phyloP scores from a whole-genome alignment of 1,139 yeast genomes.

The Hansenula lynferdii region DNA sequence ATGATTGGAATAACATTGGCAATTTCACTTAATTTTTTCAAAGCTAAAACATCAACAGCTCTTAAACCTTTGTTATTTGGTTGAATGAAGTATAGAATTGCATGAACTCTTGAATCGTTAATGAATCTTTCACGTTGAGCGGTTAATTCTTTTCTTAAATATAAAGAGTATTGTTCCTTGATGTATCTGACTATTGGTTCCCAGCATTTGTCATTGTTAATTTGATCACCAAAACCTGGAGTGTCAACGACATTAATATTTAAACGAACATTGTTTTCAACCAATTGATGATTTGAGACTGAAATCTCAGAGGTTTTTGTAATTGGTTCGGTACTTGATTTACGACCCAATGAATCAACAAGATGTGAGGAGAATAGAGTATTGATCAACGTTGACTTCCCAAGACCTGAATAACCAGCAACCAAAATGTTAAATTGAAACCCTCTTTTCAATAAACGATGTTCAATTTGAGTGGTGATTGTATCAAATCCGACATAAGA shows the following conservation, averaged over 20 bases:
- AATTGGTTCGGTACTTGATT: conserved; percentile 51
- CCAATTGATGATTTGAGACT: conserved; percentile 60
- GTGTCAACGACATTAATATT: conserved; percentile 89
- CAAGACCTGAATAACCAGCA: conserved; percentile 93
- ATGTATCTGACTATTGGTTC: conserved; percentile 94
- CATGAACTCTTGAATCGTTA: conserved; percentile 91
- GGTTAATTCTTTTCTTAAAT: conserved; percentile 90
- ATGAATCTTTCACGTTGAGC: conserved; percentile 88
- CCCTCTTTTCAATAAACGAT: conserved; percentile 85
- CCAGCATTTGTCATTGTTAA: conserved; percentile 95
- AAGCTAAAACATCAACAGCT: conserved; percentile 76
- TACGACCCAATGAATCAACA: conserved; percentile 70
- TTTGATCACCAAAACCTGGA: conserved; percentile 97
- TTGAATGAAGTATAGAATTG: conserved; percentile 84
- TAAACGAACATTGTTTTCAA: conserved; percentile 85
- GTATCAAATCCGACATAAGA: conserved; percentile 93
- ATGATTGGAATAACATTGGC: conserved; percentile 94
- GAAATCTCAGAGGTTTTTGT: conserved; percentile 88
- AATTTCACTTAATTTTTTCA: conserved; percentile 82
- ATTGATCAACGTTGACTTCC: conserved; percentile 88
- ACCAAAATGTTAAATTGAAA: conserved; percentile 93
- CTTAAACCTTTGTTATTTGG: conserved; percentile 83
- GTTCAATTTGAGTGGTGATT: conserved; percentile 92
- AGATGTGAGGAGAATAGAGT: conserved; percentile 84
- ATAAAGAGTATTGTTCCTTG: conserved; percentile 93